These are phyloP conservation scores for Saccharomycopsis amapae DNA, from an alignment of 805 yeast species.

Conservation along the genomic window DNA sequence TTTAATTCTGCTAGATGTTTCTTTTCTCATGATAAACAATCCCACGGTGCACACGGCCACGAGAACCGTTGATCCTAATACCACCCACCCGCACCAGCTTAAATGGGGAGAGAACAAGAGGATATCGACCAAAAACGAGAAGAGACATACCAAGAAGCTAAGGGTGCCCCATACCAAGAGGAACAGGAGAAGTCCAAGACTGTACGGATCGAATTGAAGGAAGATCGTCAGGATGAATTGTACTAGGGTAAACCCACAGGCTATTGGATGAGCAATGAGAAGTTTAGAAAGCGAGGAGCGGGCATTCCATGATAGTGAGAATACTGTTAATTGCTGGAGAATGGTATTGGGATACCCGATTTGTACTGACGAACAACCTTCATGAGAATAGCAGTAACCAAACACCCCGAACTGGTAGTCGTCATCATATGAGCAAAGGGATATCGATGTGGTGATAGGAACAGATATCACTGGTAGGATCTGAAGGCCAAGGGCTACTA, in stretches of 20 bases:
- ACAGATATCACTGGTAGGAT: conserved; percentile 51
- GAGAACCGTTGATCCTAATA: conserved; percentile 58
- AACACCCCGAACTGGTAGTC: conserved; percentile 58
- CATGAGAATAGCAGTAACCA: conserved; percentile 45
- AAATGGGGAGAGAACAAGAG: conserved; percentile 68
- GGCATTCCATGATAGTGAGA: conserved; percentile 50
- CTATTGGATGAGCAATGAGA: conserved; percentile 59
- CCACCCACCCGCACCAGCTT: conserved; percentile 80
- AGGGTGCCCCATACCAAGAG: conserved; percentile 55
- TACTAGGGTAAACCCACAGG: conserved; percentile 46
- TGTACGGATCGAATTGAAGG: conserved; percentile 28
- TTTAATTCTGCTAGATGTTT: conserved; percentile 9
- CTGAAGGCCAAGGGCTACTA: conserved; percentile 48
- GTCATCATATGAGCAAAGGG: conserved; percentile 42
- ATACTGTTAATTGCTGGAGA: conserved; percentile 31
- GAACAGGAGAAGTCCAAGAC: conserved; percentile 40
- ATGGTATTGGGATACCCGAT: conserved; percentile 38
- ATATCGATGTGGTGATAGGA: conserved; percentile 46
- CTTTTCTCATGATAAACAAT: conserved; percentile 63
- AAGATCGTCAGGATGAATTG: conserved; percentile 34
- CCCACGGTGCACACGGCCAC: conserved; percentile 56
- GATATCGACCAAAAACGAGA: conserved; percentile 77
- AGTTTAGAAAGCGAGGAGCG: conserved; percentile 51
- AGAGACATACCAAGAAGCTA: conserved; percentile 57
- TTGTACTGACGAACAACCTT: conserved; percentile 34